A percentile compares a stretch with the other conserved stretches of the same genome.
These are phyloP conservation scores for Ceratocystis harringtonii DNA, from an alignment of 2,329 filamentous ascomycete species.

Conservation along the genomic window DNA sequence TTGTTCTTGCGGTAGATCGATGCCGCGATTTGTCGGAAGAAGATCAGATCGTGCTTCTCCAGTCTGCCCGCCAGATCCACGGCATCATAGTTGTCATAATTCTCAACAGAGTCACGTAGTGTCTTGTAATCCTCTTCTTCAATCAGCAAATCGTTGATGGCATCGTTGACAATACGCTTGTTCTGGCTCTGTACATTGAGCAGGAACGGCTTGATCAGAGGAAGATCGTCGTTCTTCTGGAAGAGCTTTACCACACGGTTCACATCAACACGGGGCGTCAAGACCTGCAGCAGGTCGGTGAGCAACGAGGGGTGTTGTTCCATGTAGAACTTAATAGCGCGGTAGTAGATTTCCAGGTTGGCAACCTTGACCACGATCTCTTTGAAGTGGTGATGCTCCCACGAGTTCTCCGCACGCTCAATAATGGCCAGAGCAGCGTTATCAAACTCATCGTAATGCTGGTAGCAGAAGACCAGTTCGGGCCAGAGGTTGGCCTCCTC, in stretches of 20 bases:
- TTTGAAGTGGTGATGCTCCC: constrained; percentile 99
- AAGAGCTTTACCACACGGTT: constrained; percentile 99
- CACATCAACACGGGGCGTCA: constrained; percentile 90
- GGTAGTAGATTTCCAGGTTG: constrained; percentile 98
- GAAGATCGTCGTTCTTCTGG: constrained; percentile 94
- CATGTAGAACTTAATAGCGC: constrained; percentile 89
- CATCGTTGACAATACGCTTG: constrained; percentile 95
- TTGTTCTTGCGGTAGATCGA: constrained; percentile 99
- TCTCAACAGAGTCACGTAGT: constrained; percentile 88
- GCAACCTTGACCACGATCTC: constrained; percentile 95
- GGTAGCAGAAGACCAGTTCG: constrained; percentile 93
- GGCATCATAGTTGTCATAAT: constrained; percentile 98
- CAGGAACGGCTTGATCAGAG: constrained; percentile 96
- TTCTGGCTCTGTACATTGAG: constrained; percentile 93
- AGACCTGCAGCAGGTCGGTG: constrained; percentile 82
- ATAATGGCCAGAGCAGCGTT: constrained; percentile 96
- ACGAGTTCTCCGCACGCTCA: constrained; percentile 91
- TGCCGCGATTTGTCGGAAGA: constrained; percentile 97
- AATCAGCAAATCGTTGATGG: constrained; percentile 93
- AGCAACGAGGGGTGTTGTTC: constrained; percentile 91
- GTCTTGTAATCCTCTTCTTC: constrained; percentile 99
- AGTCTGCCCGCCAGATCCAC: constrained; percentile 81
- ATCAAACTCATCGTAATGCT: constrained; percentile 96
- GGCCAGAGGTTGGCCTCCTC: constrained; percentile 96
- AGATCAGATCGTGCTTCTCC: constrained; percentile 95